A percentile compares a stretch with the other conserved stretches of the same genome.
Conservation (phyloP, 176 grass and related monocot species). For the Triticum dicoccoides region DNA sequence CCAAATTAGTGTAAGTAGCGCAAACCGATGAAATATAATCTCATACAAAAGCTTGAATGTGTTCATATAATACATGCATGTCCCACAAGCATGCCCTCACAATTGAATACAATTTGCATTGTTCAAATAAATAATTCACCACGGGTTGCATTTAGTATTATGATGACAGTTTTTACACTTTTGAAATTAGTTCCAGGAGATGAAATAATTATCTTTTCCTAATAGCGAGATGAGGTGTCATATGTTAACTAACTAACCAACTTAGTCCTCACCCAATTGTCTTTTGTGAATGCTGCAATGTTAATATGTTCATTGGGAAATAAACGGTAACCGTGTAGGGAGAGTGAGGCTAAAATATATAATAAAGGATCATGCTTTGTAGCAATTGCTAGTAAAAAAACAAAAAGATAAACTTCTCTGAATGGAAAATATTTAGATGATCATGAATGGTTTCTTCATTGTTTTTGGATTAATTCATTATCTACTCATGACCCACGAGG, state of each 20-base stretch:
- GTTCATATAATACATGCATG: not conserved
- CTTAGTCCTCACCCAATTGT: no score
- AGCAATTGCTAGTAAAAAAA: no score
- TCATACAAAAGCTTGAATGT: not conserved
- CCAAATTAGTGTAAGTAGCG: not conserved
- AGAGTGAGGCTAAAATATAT: no score
- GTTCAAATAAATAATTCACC: not conserved
- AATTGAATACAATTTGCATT: not conserved
- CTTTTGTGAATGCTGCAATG: not conserved
- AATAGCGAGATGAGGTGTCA: no score
- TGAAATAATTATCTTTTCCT: no score
- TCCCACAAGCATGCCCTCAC: not conserved
- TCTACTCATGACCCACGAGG: no score
- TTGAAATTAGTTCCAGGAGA: not conserved
- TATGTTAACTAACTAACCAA: not conserved
- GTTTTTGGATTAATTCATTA: no score
- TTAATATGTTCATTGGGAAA: no score
- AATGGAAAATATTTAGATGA: no score
- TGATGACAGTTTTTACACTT: not conserved
- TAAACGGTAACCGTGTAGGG: not conserved
- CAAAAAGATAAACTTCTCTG: no score
- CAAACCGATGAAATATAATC: not conserved
- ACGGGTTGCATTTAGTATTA: not conserved
- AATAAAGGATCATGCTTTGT: no score
- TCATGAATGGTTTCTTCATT: no score